Evolutionary conservation across 164 flowering plant genomes (phyloP).

Genomic region (Platanus orientalis): DNA sequence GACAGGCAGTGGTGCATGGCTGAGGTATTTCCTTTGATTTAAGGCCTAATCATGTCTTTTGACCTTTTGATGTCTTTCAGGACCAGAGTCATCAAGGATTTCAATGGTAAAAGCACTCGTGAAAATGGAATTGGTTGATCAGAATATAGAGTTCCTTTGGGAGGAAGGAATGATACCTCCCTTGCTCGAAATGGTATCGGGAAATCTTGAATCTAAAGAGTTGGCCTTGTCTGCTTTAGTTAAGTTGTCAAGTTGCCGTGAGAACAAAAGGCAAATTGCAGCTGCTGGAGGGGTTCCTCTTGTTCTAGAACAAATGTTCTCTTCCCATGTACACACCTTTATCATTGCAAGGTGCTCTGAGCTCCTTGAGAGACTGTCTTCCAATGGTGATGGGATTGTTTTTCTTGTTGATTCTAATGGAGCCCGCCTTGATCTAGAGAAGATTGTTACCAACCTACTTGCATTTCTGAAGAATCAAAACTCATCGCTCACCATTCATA

Average conservation of each 20-base stretch:
- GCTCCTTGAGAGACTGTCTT: constrained; percentile 50
- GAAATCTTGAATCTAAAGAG: constrained; percentile 40
- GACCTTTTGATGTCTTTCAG: constrained; percentile 34
- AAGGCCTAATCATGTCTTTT: constrained; percentile 1
- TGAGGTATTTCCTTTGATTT: constrained; percentile 2
- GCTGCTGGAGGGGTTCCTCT: constrained; percentile 52
- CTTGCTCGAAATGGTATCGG: constrained; percentile 54
- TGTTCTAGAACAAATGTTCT: constrained; percentile 35
- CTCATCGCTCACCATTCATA: constrained; percentile 27
- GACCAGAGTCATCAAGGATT: constrained; percentile 42
- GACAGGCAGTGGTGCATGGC: neutral
- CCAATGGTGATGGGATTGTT: constrained; percentile 44
- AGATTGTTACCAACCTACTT: constrained; percentile 32
- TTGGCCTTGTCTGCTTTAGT: constrained; percentile 41
- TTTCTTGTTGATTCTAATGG: constrained; percentile 51
- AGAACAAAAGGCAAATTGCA: constrained; percentile 49
- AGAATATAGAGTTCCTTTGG: constrained; percentile 45
- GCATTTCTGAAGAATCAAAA: constrained; percentile 36
- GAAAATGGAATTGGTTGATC: constrained; percentile 44
- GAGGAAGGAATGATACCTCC: constrained; percentile 57
- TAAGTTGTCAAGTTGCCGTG: constrained; percentile 39
- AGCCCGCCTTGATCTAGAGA: constrained; percentile 39
- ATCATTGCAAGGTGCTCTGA: constrained; percentile 43
- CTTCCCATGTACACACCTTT: constrained; percentile 29
- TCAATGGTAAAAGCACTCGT: constrained; percentile 38